A percentile compares a stretch with the other conserved stretches of the same genome.
These are phyloP conservation scores for Pichia sp. DNA, from an alignment of 1,139 yeast species.

Conservation along the genomic window DNA sequence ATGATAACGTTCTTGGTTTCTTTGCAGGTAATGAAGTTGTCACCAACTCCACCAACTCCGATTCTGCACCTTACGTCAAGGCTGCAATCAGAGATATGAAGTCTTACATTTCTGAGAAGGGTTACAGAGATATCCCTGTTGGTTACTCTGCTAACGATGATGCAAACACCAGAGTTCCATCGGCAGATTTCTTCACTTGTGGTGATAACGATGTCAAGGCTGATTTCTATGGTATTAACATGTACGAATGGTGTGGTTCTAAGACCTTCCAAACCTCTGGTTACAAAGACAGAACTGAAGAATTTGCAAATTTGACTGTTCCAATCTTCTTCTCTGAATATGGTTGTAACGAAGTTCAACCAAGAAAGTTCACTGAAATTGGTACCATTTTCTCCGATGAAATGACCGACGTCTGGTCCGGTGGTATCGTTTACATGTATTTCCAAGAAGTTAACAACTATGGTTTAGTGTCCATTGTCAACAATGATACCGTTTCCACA, in stretches of 20 bases:
- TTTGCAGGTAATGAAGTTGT: constrained; percentile 83
- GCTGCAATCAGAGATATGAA: constrained; percentile 78
- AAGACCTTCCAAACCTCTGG: constrained; percentile 63
- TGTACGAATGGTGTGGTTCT: constrained; percentile 94
- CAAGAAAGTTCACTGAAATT: constrained; percentile 69
- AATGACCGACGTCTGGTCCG: constrained; percentile 80
- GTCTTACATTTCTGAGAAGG: constrained; percentile 51
- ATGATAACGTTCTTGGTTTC: constrained; percentile 68
- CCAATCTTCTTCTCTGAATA: constrained; percentile 78
- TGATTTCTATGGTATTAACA: constrained; percentile 90
- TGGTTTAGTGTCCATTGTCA: constrained; percentile 49
- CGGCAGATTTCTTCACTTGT: constrained; percentile 73
- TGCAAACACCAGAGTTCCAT: constrained; percentile 51
- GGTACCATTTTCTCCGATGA: constrained; percentile 51
- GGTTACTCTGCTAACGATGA: constrained; percentile 83
- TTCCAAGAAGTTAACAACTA: constrained; percentile 67
- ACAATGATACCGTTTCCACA: constrained; percentile 41
- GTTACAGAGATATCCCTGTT: constrained; percentile 64
- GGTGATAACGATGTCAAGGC: constrained; percentile 61
- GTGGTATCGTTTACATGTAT: constrained; percentile 83
- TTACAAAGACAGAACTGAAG: constrained; percentile 62
- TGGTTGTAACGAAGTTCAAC: constrained; percentile 60
- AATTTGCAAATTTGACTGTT: constrained; percentile 57
- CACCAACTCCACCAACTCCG: constrained; percentile 58
- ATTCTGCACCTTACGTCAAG: constrained; percentile 72